phyloP scores from a whole-genome alignment of 1,284 basidiomycete genomes.

The Tranzscheliella williamsii region DNA sequence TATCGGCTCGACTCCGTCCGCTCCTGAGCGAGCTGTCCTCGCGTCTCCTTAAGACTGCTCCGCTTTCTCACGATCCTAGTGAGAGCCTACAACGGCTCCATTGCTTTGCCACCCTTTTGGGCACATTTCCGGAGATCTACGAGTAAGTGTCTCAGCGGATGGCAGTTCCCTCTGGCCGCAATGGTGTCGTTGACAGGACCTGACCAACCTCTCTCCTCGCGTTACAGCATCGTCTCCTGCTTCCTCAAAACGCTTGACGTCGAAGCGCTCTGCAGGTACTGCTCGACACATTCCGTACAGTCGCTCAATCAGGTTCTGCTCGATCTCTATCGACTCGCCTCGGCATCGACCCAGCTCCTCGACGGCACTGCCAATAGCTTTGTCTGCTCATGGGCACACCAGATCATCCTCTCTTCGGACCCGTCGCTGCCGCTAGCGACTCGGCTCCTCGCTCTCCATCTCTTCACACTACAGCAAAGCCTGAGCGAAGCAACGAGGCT shows the following conservation, averaged over 20 bases:
- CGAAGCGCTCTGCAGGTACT: constrained; percentile 4
- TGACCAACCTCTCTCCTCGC: too few species aligned
- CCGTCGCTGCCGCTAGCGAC: constrained; percentile 10
- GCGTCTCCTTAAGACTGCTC: constrained; percentile 29
- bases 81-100: constrained; percentile 14
- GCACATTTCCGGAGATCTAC: constrained; percentile 48
- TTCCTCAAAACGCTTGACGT: constrained; percentile 29
- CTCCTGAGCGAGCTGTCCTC: constrained; percentile 54
- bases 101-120: constrained; percentile 30
- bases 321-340: constrained; percentile 12
- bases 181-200: too few species aligned
- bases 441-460: constrained; percentile 41
- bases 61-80: constrained; percentile 2
- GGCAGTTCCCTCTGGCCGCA: too few species aligned
- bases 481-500: constrained; percentile 25
- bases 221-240: constrained; percentile 18
- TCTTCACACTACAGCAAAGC: constrained; percentile 31
- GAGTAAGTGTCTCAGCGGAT: too few species aligned
- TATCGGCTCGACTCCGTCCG: constrained; percentile 53
- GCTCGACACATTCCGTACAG: constrained; percentile 2
- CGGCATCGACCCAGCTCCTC: not conserved
- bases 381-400: constrained; percentile 14
- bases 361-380: not conserved
- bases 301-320: constrained; percentile 22
- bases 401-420: constrained; percentile 7